These are phyloP conservation scores for Clonostachys sp. DNA, from an alignment of 2,329 filamentous ascomycete species.

Conservation along the genomic window DNA sequence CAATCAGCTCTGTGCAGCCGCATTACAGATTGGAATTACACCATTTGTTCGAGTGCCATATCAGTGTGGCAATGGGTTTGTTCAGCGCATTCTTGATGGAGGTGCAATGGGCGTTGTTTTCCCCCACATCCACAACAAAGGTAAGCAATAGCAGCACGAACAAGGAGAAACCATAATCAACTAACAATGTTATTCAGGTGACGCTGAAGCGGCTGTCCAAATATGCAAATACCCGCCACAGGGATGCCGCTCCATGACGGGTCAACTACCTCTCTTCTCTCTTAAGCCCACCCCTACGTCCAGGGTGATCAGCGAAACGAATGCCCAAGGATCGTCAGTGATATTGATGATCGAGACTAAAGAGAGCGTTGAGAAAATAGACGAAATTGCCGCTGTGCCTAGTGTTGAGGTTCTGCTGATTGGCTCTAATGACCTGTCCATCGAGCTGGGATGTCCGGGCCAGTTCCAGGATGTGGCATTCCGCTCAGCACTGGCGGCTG, in stretches of 20 bases:
- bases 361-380: constrained; percentile 13
- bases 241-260: constrained; percentile 13
- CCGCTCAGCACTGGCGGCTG: constrained; percentile 5
- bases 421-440: constrained; percentile 20
- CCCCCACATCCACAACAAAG: constrained; percentile 7
- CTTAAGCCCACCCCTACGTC: constrained; percentile 2
- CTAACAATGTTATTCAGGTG: constrained; percentile 4
- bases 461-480: constrained; percentile 10
- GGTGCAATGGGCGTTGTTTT: constrained; percentile 18
- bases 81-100: constrained; percentile 20
- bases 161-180: background rate
- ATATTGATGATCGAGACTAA: constrained; percentile 18
- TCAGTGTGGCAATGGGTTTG: constrained; percentile 19
- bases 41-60: constrained; percentile 22
- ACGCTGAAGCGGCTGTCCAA: constrained; percentile 9
- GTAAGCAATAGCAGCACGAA: background rate
- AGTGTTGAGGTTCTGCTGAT: constrained; percentile 22
- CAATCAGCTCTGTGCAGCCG: constrained; percentile 15
- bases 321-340: constrained; percentile 12
- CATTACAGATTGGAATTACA: constrained; percentile 15
- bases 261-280: constrained; percentile 10
- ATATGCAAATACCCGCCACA: constrained; percentile 16
- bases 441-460: constrained; percentile 13
- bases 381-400: constrained; percentile 20
- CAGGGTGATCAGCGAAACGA: constrained; percentile 9